Evolutionary conservation across 2,329 filamentous ascomycete genomes (phyloP), one percentile per base, ranked within the genome.

Genomic region (Aureobasidium sp.): DNA sequence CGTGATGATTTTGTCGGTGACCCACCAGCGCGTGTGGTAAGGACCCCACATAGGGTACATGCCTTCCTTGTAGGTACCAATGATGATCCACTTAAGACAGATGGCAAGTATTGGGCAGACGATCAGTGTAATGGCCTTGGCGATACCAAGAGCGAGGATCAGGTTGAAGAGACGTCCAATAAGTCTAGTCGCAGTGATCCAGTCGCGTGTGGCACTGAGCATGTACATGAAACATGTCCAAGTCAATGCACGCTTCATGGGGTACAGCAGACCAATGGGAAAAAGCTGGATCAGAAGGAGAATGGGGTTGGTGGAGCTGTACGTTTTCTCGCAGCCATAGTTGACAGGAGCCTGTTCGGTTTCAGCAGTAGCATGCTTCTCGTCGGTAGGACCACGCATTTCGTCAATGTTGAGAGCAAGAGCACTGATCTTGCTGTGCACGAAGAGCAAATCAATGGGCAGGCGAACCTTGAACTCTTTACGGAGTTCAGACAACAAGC

Each of bases 1-100:
- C 39, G 76, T 74, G 3, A 81, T 72, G 22, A 78, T 77, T 71
- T 84, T 84, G 67, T 84, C 78, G 1, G 79, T 77, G 61, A 84
- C 66, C 82, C 82, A 85, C 82, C 82, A 85, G 9, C 80, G 75
- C 0, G 80, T 84, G 68, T 84, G 82, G 66, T 84, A 84, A 1
- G 68, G 64, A 1, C 81, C 81, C 82, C 82, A 85, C 82, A 85
- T 85, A 1, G 82, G 82, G 66, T 81, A 84, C 2, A 83, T 68
- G 0, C 82, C 82, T 67, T 81, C 76, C 39, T 72, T 74, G 67
- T 82, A 80, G 1, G 77, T 76, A 12, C 82, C 82, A 45, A 84
- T 79, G 57, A 84, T 73, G 6, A 80, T 48, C 82, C 82, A 84
- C 68, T 84, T 84, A 53, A 77, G 73, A 2, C 72, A 44, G 27